Evolutionary conservation across 1,284 basidiomycete species (phyloP).

Genomic region (Ustilago crameri): DNA sequence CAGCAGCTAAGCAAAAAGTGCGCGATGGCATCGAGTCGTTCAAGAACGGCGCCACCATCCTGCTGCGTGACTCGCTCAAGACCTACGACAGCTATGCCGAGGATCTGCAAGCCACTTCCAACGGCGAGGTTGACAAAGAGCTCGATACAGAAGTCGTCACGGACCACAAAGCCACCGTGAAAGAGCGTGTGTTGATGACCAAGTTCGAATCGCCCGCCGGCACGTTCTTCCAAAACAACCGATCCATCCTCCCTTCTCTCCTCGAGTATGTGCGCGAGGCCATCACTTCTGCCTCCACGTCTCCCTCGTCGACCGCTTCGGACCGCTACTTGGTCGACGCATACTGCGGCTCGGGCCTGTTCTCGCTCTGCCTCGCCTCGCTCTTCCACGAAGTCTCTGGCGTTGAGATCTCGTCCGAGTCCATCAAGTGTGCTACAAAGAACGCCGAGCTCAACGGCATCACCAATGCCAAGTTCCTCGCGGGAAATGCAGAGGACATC

Average conservation of each 20-base stretch:
- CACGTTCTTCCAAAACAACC: conserved; percentile 97
- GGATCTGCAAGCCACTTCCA: conserved; percentile 13
- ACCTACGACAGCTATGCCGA: conserved; percentile 45
- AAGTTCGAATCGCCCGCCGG: conserved; percentile 87
- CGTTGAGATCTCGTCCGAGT: conserved; percentile 80
- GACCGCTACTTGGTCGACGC: conserved; percentile 63
- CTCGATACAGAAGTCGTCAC: conserved; percentile 72
- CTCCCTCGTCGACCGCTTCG: not conserved
- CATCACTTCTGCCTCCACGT: conserved; percentile 24
- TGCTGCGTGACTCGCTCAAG: conserved; percentile 86
- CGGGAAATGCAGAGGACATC: conserved; percentile 73
- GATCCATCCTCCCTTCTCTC: conserved; percentile 85
- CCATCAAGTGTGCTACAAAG: conserved; percentile 81
- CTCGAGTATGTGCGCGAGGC: conserved; percentile 78
- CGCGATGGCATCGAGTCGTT: conserved; percentile 82
- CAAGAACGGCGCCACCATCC: conserved; percentile 88
- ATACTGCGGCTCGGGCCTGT: conserved; percentile 79
- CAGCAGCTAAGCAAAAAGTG: conserved; percentile 76
- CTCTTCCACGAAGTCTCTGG: conserved; percentile 84
- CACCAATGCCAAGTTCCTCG: conserved; percentile 71
- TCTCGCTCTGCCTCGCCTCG: conserved; percentile 86
- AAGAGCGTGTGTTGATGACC: conserved; percentile 83
- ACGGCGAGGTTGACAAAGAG: conserved; percentile 25
- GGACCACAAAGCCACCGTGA: conserved; percentile 81
- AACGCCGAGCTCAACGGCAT: conserved; percentile 81